phyloP scores from a whole-genome alignment of 441 rosid genomes.

The Gossypium gossypioides region DNA sequence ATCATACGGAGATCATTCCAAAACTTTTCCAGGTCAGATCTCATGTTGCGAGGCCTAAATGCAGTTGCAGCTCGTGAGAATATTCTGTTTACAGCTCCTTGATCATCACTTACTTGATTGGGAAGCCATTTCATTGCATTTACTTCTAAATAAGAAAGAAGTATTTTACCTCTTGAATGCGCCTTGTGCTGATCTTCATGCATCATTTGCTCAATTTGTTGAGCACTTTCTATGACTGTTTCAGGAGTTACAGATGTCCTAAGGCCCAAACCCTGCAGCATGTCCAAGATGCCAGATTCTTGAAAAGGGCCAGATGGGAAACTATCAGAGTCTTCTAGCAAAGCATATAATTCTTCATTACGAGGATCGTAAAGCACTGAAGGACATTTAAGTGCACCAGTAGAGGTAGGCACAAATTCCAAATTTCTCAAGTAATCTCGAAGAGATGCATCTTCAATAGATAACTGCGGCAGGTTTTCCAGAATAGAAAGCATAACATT shows the following conservation, averaged over 20 bases:
- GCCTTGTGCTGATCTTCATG: constrained; percentile 69
- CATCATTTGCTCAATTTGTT: constrained; percentile 61
- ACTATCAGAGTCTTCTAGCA: constrained; percentile 74
- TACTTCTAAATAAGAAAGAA: constrained; percentile 84
- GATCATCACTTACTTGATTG: constrained; percentile 50
- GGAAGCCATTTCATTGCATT: constrained; percentile 90
- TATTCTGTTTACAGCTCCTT: constrained; percentile 60
- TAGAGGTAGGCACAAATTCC: constrained; percentile 76
- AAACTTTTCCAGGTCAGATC: constrained; percentile 71
- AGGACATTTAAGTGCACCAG: constrained; percentile 63
- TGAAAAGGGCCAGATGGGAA: constrained; percentile 70
- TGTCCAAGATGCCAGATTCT: constrained; percentile 62
- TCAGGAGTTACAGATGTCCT: constrained; percentile 74
- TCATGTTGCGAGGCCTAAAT: constrained; percentile 68
- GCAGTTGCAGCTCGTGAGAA: constrained; percentile 88
- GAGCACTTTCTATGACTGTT: constrained; percentile 79
- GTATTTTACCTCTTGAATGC: constrained; percentile 66
- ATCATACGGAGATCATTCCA: constrained; percentile 84
- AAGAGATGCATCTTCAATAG: constrained; percentile 61
- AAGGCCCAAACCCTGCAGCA: constrained; percentile 86
- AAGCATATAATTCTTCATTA: constrained; percentile 73
- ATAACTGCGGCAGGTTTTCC: constrained; percentile 76
- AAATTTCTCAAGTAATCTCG: constrained; percentile 63
- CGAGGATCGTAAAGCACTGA: constrained; percentile 81
- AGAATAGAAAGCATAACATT: constrained; percentile 72